These are phyloP conservation scores for Aspergillus kassunensis DNA, from an alignment of 495 filamentous ascomycete species.

Conservation along the genomic window DNA sequence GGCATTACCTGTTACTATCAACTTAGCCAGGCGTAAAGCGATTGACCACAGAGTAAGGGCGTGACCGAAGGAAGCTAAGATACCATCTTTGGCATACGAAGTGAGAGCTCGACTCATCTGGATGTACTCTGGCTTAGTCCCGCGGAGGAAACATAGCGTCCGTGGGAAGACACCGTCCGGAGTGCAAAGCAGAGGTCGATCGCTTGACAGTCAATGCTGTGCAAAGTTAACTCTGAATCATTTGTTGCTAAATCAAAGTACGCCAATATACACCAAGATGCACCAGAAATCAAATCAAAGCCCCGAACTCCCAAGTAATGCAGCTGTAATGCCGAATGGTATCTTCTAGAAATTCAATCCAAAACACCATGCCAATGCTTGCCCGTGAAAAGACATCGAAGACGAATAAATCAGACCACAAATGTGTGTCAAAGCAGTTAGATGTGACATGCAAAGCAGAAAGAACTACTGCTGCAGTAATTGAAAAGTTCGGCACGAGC, in stretches of 20 bases:
- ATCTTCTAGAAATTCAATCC: slow-evolving; percentile 5
- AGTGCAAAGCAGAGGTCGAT: slow-evolving; percentile 10
- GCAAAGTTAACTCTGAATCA: slow-evolving; percentile 2
- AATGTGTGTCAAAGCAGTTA: neutral
- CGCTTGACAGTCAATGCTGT: slow-evolving; percentile 6
- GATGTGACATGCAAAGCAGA: neutral
- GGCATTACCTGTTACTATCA: slow-evolving; percentile 8
- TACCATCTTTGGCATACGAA: slow-evolving; percentile 4
- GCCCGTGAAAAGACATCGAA: neutral
- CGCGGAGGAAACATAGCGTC: neutral
- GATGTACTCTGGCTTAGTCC: slow-evolving; percentile 9
- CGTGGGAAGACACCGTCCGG: neutral
- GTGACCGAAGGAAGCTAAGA: neutral
- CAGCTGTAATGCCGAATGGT: slow-evolving; percentile 9
- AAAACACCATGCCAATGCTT: slow-evolving; percentile 13
- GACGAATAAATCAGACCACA: neutral
- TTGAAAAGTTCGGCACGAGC: neutral
- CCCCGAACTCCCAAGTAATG: slow-evolving; percentile 14
- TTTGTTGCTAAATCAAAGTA: slow-evolving; percentile 7
- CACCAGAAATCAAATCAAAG: neutral
- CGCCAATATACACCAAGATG: slow-evolving; percentile 5
- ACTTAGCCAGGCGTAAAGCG: neutral
- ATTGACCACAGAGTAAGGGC: too few species aligned
- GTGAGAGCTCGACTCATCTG: slow-evolving; percentile 4
- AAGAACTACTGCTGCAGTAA: too few species aligned